phyloP scores from a whole-genome alignment of 768 basidiomycete species.

The Phlebiopsis gigantea region DNA sequence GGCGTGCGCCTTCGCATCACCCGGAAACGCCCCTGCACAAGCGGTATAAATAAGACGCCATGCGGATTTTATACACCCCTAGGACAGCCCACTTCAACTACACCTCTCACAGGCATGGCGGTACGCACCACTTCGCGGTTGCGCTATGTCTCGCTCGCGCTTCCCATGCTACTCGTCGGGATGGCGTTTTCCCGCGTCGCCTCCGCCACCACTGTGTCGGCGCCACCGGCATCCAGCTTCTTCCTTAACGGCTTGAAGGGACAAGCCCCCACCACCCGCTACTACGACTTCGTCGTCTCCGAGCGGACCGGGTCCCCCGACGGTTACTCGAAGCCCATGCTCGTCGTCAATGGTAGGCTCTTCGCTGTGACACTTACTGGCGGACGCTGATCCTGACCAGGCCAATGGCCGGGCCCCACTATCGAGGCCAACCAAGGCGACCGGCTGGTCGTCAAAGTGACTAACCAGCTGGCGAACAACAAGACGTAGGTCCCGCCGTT shows the following conservation, averaged over 20 bases:
- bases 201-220: not conserved
- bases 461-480: conserved; percentile 26
- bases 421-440: conserved; percentile 35
- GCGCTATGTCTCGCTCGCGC: not conserved
- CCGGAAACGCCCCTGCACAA: too few relatives aligned
- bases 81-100: too few relatives aligned
- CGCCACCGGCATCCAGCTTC: conserved; percentile 11
- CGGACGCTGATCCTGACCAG: conserved; percentile 8
- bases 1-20: too few relatives aligned
- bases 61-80: too few relatives aligned
- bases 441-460: conserved; percentile 30
- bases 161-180: not conserved
- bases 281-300: conserved; percentile 37
- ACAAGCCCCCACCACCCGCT: conserved; percentile 33
- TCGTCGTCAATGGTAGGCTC: conserved; percentile 40
- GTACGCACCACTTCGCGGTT: not conserved
- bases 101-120: not conserved
- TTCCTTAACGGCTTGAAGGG: conserved; percentile 15
- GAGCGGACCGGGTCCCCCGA: conserved; percentile 35
- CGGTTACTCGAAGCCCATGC: conserved; percentile 35
- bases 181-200: not conserved
- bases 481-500: conserved; percentile 23
- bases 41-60: too few relatives aligned
- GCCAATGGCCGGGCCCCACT: conserved; percentile 32
- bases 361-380: not conserved